Evolutionary conservation across 805 yeast species (phyloP), one percentile per base, ranked within the genome.

Genomic region (Helenozyma baotianmanensis): DNA sequence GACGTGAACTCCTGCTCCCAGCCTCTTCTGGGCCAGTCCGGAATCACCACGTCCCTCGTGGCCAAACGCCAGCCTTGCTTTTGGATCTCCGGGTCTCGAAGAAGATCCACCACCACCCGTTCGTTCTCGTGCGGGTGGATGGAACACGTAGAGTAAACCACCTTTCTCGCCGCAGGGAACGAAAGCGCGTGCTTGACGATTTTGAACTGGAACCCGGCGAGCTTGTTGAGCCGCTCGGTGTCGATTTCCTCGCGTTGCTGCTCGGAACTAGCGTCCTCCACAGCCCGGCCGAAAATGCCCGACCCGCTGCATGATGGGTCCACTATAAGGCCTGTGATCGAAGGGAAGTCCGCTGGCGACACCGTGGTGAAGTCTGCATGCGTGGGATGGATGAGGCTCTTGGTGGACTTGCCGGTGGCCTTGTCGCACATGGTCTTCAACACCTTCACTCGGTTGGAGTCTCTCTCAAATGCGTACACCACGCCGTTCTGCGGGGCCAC

Each of bases 231-330:
- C 51, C 96, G 64, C 40, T 74, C 74, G n/a, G 58, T 62, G 34
- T 64, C 68, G 4, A 69, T 62, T 23, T 71, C 74, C 34, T 47
- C 44, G 13, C 32, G 37, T 25, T 66, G 67, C 24, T 64, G 63
- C 38, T 76, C 78, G 6, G 47, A 36, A 15, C 47, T 57, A 15
- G 58, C 51, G 39, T 72, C 85, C 29, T 79, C 80, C 37, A 72
- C 62, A 2, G 81, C 84, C 23, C 95, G 65, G n/a, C 97, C 96
- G 63, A 90, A 90, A 25, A 92, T 92, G 3, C 99, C 99, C 29
- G 95, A 82, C 0, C 99, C 99, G 15, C 96, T 87, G 57, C 99
- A 92, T 3, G 96, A 86, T 0, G 99, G 99, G 57, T 92, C 99
- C 3, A 92, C 94, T 2, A 92, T 68, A 25, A 92, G 62, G 0